phyloP scores from a whole-genome alignment of 2,329 filamentous ascomycete species.

The Apiospora koreana region DNA sequence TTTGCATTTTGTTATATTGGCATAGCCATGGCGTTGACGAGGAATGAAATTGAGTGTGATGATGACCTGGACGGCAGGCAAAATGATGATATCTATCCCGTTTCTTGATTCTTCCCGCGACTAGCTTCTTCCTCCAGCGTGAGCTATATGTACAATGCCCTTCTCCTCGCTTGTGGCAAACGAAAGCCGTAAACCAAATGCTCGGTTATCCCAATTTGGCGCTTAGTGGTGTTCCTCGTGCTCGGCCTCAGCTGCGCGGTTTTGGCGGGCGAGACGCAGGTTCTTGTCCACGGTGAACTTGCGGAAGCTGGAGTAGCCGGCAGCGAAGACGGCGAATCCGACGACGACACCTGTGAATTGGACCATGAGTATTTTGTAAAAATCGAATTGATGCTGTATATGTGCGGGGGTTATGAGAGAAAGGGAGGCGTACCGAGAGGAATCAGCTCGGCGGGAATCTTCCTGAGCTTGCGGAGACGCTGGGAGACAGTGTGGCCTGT shows the following conservation, averaged over 20 bases:
- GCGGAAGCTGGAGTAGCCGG: conserved; percentile 75
- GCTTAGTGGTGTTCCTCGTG: conserved; percentile 36
- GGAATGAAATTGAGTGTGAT: conserved; percentile 17
- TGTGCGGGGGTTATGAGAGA: conserved; percentile 21
- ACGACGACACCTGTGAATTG: conserved; percentile 73
- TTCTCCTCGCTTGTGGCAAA: neutral
- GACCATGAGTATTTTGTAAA: conserved; percentile 25
- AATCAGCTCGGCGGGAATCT: conserved; percentile 90
- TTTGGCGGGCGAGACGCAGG: conserved; percentile 80
- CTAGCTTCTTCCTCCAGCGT: neutral
- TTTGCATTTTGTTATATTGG: conserved; percentile 15
- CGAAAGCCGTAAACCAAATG: conserved; percentile 4
- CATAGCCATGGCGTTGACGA: conserved; percentile 35
- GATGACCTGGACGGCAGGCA: conserved; percentile 8
- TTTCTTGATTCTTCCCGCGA: conserved; percentile 3
- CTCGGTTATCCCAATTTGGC: neutral
- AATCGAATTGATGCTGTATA: neutral
- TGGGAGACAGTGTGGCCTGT: conserved; percentile 95
- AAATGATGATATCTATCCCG: conserved; percentile 4
- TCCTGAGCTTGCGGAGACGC: conserved; percentile 85
- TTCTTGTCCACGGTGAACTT: conserved; percentile 92
- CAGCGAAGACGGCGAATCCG: conserved; percentile 78
- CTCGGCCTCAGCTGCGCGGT: conserved; percentile 46
- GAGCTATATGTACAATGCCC: conserved; percentile 14
- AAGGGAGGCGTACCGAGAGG: conserved; percentile 75